These are phyloP conservation scores for Darksidea phi DNA, from an alignment of 495 filamentous ascomycete species.

Conservation along the genomic window DNA sequence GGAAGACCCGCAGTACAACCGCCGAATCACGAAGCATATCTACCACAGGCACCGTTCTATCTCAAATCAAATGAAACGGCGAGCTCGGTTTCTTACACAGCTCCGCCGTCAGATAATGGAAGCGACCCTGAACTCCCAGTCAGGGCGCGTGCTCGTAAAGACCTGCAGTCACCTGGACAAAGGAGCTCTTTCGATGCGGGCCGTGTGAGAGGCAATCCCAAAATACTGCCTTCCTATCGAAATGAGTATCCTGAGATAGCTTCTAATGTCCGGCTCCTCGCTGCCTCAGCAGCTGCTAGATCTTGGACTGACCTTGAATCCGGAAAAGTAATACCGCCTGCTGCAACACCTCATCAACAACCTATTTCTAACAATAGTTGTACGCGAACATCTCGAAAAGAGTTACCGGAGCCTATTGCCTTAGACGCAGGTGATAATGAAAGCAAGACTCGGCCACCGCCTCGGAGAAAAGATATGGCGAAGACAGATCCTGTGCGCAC, in stretches of 20 bases:
- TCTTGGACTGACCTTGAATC: conserved; percentile 11
- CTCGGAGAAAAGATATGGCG: conserved; percentile 2
- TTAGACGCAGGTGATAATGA: conserved; percentile 3
- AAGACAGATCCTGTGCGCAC: conserved; percentile 18
- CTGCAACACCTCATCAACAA: neutral
- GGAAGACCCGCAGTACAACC: neutral
- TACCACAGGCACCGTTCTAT: conserved; percentile 19
- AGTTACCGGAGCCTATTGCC: neutral
- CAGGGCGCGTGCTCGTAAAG: conserved; percentile 9
- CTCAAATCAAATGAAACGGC: conserved; percentile 14
- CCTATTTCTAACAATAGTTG: neutral
- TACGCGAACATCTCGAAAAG: neutral
- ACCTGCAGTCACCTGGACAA: conserved; percentile 7
- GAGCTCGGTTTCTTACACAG: conserved; percentile 1
- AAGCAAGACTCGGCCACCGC: conserved; percentile 1
- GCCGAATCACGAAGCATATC: conserved; percentile 5
- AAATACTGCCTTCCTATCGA: conserved; percentile 35
- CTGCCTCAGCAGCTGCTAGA: conserved; percentile 18
- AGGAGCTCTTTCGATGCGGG: conserved; percentile 8
- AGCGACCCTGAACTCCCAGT: neutral
- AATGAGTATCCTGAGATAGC: conserved; percentile 40
- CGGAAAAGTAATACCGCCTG: neutral
- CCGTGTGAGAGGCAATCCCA: conserved; percentile 1
- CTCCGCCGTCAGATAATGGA: conserved; percentile 1
- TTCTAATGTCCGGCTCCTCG: conserved; percentile 8